Conservation (phyloP, 352 stramenopile species). For the Phytophthora melonis region DNA sequence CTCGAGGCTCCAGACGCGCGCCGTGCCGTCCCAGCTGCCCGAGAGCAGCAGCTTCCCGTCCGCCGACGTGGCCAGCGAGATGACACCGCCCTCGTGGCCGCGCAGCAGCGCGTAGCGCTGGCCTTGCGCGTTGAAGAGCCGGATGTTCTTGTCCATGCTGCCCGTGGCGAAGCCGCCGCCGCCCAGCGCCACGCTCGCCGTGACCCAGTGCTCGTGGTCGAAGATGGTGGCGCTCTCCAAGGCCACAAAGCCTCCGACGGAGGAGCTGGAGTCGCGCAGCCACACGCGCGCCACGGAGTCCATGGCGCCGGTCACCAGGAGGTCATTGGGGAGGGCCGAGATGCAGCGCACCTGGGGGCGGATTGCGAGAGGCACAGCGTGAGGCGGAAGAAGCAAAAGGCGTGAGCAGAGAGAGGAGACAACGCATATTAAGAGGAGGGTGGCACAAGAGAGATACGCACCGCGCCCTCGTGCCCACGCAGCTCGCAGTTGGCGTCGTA, state of each 20-base stretch:
- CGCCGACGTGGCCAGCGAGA: constrained; percentile 62
- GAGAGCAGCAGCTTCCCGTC: constrained; percentile 66
- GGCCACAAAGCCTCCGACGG: constrained; percentile 38
- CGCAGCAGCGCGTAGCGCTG: constrained; percentile 51
- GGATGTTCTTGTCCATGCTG: constrained; percentile 85
- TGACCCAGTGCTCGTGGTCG: constrained; percentile 89
- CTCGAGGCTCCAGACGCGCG: constrained; percentile 74
- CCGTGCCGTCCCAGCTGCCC: constrained; percentile 86
- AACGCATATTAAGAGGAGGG: background rate
- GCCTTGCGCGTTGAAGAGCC: constrained; percentile 64
- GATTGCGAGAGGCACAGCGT: constrained; percentile 4
- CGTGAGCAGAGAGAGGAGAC: constrained; percentile 9
- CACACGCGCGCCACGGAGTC: constrained; percentile 71
- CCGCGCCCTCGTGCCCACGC: constrained; percentile 79
- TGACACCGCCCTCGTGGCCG: constrained; percentile 82
- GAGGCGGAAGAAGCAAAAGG: constrained; percentile 1
- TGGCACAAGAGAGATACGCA: constrained; percentile 35
- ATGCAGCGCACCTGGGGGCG: constrained; percentile 62
- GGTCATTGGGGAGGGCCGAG: constrained; percentile 50
- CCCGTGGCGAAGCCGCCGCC: constrained; percentile 74
- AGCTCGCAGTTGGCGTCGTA: constrained; percentile 64
- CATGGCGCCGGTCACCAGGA: constrained; percentile 82
- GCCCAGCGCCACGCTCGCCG: constrained; percentile 56
- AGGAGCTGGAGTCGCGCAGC: constrained; percentile 41
- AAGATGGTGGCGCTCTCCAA: constrained; percentile 71